These are phyloP conservation scores for Rhodomyrtus tomentosa DNA, from an alignment of 345 rosid genomes.

Conservation along the genomic window DNA sequence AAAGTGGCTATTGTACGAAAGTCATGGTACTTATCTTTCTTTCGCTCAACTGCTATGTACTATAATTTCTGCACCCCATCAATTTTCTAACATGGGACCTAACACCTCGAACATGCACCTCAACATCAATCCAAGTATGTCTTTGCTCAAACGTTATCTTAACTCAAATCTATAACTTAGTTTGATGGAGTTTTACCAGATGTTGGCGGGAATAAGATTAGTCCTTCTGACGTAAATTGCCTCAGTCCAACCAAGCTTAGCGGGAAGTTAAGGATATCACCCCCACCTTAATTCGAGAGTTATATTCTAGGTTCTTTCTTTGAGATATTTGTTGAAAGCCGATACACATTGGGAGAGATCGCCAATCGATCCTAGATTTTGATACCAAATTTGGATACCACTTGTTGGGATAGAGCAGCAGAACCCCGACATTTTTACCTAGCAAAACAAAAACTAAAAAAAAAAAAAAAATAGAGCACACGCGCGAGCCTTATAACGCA, in stretches of 20 bases:
- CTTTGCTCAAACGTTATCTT: neutral
- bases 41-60: neutral
- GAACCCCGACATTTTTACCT: neutral
- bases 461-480: neutral
- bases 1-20: rapidly evolving
- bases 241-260: neutral
- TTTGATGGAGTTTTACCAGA: neutral
- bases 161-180: neutral
- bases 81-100: neutral
- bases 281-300: neutral
- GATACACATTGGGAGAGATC: neutral
- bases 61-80: neutral
- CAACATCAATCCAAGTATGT: neutral
- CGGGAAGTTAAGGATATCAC: neutral
- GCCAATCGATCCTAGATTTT: neutral
- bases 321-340: neutral
- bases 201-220: neutral
- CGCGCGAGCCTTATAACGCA: rapidly evolving
- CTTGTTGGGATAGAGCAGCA: neutral
- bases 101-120: neutral
- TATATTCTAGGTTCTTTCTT: neutral
- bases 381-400: neutral
- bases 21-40: neutral
- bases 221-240: neutral
- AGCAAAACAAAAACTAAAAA: neutral